phyloP scores from a whole-genome alignment of 2,329 filamentous ascomycete genomes.

The Arthrocladium fulminans region DNA sequence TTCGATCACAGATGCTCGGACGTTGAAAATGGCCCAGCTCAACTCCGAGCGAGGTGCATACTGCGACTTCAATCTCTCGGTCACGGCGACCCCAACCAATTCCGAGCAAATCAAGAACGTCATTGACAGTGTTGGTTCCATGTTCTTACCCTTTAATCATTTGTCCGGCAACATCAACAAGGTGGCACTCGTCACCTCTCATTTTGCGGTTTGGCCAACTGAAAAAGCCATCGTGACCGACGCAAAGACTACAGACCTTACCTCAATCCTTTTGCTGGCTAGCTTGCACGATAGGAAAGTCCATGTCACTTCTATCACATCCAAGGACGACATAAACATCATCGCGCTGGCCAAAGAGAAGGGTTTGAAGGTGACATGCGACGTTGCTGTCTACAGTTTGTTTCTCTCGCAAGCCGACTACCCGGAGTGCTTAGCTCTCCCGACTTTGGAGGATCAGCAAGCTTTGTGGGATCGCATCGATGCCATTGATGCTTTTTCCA shows the following conservation, averaged over 20 bases:
- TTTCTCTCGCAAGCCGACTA: slow-evolving; percentile 65
- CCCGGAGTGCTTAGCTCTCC: slow-evolving; percentile 57
- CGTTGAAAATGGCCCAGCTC: slow-evolving; percentile 62
- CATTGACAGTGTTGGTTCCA: slow-evolving; percentile 63
- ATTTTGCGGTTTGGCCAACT: slow-evolving; percentile 68
- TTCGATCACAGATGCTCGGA: slow-evolving; percentile 62
- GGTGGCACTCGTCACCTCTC: slow-evolving; percentile 67
- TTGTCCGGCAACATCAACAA: slow-evolving; percentile 76
- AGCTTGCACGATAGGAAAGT: slow-evolving; percentile 70
- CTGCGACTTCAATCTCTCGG: slow-evolving; percentile 74
- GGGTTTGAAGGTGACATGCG: slow-evolving; percentile 72
- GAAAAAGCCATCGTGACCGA: slow-evolving; percentile 76
- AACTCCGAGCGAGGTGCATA: slow-evolving; percentile 59
- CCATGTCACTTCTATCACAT: slow-evolving; percentile 72
- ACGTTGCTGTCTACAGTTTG: slow-evolving; percentile 70
- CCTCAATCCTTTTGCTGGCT: slow-evolving; percentile 68
- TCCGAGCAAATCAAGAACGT: slow-evolving; percentile 65
- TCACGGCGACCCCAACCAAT: slow-evolving; percentile 64
- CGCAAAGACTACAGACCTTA: slow-evolving; percentile 69
- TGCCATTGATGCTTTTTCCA: slow-evolving; percentile 69
- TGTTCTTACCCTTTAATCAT: slow-evolving; percentile 77
- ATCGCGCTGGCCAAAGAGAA: slow-evolving; percentile 72
- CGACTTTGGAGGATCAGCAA: slow-evolving; percentile 58
- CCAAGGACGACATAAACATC: slow-evolving; percentile 67
- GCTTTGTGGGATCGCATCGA: slow-evolving; percentile 65